These are phyloP conservation scores for Thuidium tamariscinum DNA, from an alignment of 225 moss, liverwort and hornwort genomes.

Conservation along the genomic window DNA sequence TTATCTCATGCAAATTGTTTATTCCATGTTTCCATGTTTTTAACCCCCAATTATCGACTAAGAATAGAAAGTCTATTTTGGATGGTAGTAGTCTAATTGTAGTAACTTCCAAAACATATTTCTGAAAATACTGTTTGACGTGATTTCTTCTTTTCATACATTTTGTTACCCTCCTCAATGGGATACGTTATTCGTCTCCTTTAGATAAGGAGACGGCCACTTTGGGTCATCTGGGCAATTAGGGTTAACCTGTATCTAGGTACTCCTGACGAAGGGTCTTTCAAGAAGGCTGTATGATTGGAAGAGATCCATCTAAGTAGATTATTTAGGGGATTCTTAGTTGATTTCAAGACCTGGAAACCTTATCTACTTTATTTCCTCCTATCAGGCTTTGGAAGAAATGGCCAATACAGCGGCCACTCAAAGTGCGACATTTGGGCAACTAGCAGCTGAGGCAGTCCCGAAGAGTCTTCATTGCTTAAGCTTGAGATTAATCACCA, in stretches of 20 bases:
- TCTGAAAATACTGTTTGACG: not conserved
- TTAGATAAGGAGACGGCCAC: not conserved
- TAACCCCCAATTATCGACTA: no score
- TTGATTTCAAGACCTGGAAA: not conserved
- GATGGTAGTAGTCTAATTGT: not conserved
- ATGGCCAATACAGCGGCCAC: conserved; percentile 83
- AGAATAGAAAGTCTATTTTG: not conserved
- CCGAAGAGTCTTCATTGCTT: conserved; percentile 97
- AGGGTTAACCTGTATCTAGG: not conserved
- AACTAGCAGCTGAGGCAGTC: conserved; percentile 94
- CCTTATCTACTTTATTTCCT: not conserved
- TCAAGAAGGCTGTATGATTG: not conserved
- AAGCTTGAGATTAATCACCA: conserved; percentile 64
- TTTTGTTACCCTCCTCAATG: not conserved
- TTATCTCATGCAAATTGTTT: not conserved
- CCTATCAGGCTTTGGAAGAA: conserved; percentile 67
- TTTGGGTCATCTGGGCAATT: not conserved
- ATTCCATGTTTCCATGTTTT: not conserved
- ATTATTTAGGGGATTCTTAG: not conserved
- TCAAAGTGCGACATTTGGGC: conserved; percentile 92
- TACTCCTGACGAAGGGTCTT: not conserved
- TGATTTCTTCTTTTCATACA: not conserved
- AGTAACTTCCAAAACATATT: not conserved
- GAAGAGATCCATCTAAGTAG: not conserved
- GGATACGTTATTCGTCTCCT: not conserved